Conservation (phyloP, 2,329 filamentous ascomycete genomes). For the Biscogniauxia mediterranea region DNA sequence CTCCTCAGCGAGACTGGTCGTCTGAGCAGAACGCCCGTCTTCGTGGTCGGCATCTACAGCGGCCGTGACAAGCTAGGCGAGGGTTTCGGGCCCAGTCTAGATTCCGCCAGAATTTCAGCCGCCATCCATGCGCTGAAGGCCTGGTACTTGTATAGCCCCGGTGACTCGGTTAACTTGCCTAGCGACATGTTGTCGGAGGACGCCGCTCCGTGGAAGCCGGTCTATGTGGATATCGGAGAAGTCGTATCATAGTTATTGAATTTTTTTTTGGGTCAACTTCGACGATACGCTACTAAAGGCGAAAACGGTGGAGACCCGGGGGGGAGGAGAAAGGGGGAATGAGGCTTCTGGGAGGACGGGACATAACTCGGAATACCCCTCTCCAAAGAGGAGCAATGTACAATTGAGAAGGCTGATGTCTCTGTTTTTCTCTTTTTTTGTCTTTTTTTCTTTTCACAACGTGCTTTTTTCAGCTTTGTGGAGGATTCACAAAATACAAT, state of each 20-base stretch:
- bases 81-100: constrained; percentile 74
- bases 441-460: too few relatives aligned
- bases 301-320: not conserved
- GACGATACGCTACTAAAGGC: constrained; percentile 2
- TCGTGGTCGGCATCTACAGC: constrained; percentile 90
- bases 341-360: not conserved
- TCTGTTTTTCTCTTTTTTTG: not conserved
- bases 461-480: not conserved
- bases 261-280: not conserved
- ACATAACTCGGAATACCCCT: not conserved
- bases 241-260: constrained; percentile 47
- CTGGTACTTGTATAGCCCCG: constrained; percentile 95
- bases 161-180: constrained; percentile 60
- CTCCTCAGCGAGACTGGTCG: constrained; percentile 90
- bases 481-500: not conserved
- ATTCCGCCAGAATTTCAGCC: constrained; percentile 75
- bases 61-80: constrained; percentile 90
- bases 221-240: constrained; percentile 69
- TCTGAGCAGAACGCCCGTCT: constrained; percentile 80
- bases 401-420: not conserved
- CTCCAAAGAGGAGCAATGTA: not conserved
- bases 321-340: not conserved
- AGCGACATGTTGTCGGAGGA: constrained; percentile 66
- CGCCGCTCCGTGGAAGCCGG: constrained; percentile 63
- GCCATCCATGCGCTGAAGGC: constrained; percentile 83